Evolutionary conservation across 345 rosid species (phyloP).

Genomic region (Arabidopsis suecica): DNA sequence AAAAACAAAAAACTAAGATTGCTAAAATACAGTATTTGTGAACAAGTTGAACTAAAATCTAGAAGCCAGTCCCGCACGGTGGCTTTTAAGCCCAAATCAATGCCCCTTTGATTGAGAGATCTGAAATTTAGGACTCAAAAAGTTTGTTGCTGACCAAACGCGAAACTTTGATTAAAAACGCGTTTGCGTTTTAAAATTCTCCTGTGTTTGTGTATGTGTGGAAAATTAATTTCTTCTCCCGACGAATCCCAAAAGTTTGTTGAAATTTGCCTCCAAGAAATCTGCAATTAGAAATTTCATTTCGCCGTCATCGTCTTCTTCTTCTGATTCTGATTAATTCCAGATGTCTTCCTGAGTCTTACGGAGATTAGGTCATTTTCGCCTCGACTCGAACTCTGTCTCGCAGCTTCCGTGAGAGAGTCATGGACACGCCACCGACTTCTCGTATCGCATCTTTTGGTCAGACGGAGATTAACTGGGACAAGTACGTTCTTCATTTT

Average conservation of each 20-base stretch:
- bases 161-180: not conserved
- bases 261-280: slow-evolving; percentile 45
- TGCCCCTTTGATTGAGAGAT: slow-evolving; percentile 16
- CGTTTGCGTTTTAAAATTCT: slow-evolving; percentile 32
- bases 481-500: slow-evolving; percentile 63
- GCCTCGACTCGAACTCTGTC: slow-evolving; percentile 14
- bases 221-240: slow-evolving; percentile 1
- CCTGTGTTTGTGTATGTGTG: not conserved
- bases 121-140: not conserved
- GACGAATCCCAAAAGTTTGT: slow-evolving; percentile 29
- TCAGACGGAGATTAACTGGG: slow-evolving; percentile 96
- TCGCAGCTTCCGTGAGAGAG: slow-evolving; percentile 25
- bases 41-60: not conserved
- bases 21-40: not conserved
- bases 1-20: too few species aligned
- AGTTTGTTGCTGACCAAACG: slow-evolving; percentile 20
- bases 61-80: not conserved
- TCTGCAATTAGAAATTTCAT: slow-evolving; percentile 26
- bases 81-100: not conserved
- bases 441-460: slow-evolving; percentile 64
- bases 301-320: slow-evolving; percentile 26
- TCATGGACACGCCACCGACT: slow-evolving; percentile 61
- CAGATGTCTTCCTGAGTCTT: slow-evolving; percentile 33
- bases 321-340: slow-evolving; percentile 18
- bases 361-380: not conserved